Conservation (phyloP, 2,329 filamentous ascomycete species). For the Kalaharituber pfeilii region DNA sequence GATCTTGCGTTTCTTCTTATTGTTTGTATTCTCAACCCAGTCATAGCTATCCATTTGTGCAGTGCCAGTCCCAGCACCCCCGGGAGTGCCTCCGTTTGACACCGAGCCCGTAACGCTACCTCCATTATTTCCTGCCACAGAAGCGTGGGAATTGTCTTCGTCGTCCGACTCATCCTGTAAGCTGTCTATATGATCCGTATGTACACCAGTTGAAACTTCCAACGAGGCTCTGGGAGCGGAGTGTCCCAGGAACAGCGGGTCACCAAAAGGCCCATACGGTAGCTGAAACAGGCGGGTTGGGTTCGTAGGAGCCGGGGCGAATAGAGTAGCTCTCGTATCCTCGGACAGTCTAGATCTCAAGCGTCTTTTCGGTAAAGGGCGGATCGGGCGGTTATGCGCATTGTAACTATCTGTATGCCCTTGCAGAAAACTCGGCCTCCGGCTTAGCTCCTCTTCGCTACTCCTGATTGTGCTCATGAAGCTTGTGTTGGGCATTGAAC, state of each 20-base stretch:
- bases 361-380: conserved; percentile 74
- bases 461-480: background rate
- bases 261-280: background rate
- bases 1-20: conserved; percentile 98
- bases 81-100: conserved; percentile 16
- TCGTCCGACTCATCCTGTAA: conserved; percentile 26
- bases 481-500: background rate
- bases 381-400: conserved; percentile 50
- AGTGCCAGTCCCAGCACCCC: conserved; percentile 11
- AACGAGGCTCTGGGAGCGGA: background rate
- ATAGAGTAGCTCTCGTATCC: conserved; percentile 32
- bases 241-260: background rate
- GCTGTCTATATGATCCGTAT: conserved; percentile 18
- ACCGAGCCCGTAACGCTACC: conserved; percentile 16
- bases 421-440: background rate
- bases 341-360: conserved; percentile 75
- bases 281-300: conserved; percentile 4
- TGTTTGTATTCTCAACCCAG: conserved; percentile 94
- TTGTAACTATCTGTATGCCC: conserved; percentile 11
- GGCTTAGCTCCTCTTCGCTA: background rate
- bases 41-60: conserved; percentile 71
- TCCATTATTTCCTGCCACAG: conserved; percentile 21
- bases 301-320: conserved; percentile 16
- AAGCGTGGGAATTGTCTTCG: conserved; percentile 24
- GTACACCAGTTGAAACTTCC: background rate